Base-by-base conservation (phyloP, 2,329 filamentous ascomycete species). In the Colletotrichum tamarilloi region DNA sequence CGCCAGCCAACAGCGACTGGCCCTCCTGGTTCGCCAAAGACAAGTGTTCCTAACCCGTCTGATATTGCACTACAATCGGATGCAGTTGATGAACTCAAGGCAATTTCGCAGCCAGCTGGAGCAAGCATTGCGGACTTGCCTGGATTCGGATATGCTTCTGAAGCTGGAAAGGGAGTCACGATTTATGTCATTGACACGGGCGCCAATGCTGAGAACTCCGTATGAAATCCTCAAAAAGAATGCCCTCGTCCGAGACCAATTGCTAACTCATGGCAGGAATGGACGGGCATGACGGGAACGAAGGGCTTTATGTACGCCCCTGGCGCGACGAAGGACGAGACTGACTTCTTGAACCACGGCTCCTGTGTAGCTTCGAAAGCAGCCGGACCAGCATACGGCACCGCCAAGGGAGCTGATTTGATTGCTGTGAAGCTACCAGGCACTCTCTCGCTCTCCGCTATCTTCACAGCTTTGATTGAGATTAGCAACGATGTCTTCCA, bases 341-440 rank as follows among this genome's bases (percentile, higher is more conserved):
- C 28, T 1, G 63, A 67, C 28, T 16, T 22, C 4, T 3, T 32
- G 12, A 38, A 58, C 11, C 68, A 68, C 22, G 68, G 68, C 52
- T 30, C 68, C 1, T 72, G 68, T 6, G 68, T 72, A 8, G 68
- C 68, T 5, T 72, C 68, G 8, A 72, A 72, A 22, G 49, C 58
- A n/a, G 28, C 49, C 5, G 68, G 68, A 2, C 68, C 68, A 1
- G 9, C 19, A 5, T 68, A 62, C 7, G 64, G 68, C 49, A 72
- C 68, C 3, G 68, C 68, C 6, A 72, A 72, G 24, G 35, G 62
- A 4, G 68, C 63, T 22, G 38, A 72, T 22, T 19, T 68, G 68
- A 24, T 72, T 5, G 32, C 49, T 7, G 68, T 58, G 12, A 67
- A 68, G 35, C 3, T 72, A 4, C 35, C 68, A 1, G 11, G 6